Conservation (phyloP, 2,329 filamentous ascomycete genomes). For the Fusarium austroafricanum region DNA sequence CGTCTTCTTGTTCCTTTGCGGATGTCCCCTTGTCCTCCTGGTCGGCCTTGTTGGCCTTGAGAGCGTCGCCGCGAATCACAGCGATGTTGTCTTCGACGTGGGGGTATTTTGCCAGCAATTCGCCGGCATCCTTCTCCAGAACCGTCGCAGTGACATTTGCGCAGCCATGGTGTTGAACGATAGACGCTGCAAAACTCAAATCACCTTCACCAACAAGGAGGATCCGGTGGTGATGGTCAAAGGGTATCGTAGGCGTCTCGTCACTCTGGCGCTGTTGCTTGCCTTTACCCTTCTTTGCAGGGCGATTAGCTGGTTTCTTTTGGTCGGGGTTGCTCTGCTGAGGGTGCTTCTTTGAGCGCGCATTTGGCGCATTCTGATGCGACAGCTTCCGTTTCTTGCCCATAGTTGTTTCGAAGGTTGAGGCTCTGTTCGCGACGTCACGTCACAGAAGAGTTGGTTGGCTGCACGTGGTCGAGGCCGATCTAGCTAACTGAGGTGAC, state of each 20-base stretch:
- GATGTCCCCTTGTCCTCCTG: constrained; percentile 1
- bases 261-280: constrained; percentile 46
- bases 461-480: neutral
- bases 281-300: constrained; percentile 39
- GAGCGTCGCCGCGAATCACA: constrained; percentile 54
- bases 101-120: constrained; percentile 79
- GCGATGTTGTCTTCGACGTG: constrained; percentile 71
- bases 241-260: constrained; percentile 70
- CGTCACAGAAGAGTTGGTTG: constrained; percentile 11
- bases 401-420: constrained; percentile 42
- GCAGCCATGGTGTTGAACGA: constrained; percentile 74
- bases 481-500: constrained; percentile 3
- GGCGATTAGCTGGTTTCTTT: constrained; percentile 38
- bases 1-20: constrained; percentile 3
- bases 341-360: constrained; percentile 36
- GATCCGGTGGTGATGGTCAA: constrained; percentile 73
- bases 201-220: constrained; percentile 85
- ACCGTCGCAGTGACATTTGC: constrained; percentile 76
- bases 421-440: constrained; percentile 23
- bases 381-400: constrained; percentile 59
- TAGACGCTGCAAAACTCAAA: constrained; percentile 78
- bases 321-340: constrained; percentile 34
- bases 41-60: constrained; percentile 28
- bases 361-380: constrained; percentile 38
- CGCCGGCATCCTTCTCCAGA: constrained; percentile 66